Evolutionary conservation across 73 alveolate genomes (phyloP).

Genomic region (Effrenium voratum): DNA sequence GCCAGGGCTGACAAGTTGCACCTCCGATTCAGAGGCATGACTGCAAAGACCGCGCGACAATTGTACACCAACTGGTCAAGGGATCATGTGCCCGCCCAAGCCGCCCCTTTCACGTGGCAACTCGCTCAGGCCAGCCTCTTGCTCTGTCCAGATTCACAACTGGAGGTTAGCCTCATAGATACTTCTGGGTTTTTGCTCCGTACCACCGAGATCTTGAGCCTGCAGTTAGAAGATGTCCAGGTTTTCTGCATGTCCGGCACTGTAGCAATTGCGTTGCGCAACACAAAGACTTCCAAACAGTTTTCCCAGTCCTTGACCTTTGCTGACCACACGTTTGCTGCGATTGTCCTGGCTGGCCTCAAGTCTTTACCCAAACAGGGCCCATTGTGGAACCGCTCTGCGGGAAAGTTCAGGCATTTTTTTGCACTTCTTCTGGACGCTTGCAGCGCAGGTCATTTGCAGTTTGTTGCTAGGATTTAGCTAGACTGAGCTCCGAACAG

Average conservation of each 20-base stretch:
- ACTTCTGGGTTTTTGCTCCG: neutral
- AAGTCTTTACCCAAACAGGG: too few species aligned
- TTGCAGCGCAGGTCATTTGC: too few species aligned
- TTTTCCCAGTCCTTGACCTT: neutral
- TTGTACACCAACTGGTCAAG: neutral
- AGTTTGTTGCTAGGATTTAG: neutral
- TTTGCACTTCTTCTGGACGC: too few species aligned
- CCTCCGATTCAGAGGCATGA: neutral
- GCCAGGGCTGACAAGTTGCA: neutral
- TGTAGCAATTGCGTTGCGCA: neutral
- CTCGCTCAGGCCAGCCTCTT: neutral
- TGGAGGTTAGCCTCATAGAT: neutral
- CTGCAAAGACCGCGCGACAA: neutral
- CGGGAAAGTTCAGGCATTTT: too few species aligned
- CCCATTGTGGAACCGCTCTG: too few species aligned
- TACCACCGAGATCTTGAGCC: neutral
- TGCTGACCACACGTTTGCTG: neutral
- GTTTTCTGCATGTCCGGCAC: neutral
- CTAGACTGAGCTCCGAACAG: neutral
- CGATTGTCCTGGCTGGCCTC: neutral
- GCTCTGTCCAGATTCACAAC: neutral
- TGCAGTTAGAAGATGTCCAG: neutral
- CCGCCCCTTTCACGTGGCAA: too few species aligned
- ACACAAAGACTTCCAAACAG: neutral
- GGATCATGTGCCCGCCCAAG: too few species aligned